phyloP scores from a whole-genome alignment of 257 asterid species.

The Jaltomata sinuosa region DNA sequence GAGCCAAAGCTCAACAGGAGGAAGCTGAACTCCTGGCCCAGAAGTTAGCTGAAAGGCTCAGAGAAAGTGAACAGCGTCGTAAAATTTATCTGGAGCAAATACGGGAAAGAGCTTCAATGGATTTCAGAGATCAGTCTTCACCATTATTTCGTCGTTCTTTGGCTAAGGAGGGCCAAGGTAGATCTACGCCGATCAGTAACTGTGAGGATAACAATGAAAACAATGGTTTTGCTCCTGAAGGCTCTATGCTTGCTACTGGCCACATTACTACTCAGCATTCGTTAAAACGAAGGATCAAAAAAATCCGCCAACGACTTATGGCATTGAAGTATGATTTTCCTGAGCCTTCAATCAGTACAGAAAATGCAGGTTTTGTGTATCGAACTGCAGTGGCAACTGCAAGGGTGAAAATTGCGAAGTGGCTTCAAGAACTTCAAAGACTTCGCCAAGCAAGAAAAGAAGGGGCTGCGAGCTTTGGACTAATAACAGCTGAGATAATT shows the following conservation, averaged over 20 bases:
- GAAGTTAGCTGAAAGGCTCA: constrained; percentile 86
- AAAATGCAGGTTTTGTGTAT: constrained; percentile 75
- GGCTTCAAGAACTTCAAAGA: constrained; percentile 96
- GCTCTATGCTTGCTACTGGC: constrained; percentile 29
- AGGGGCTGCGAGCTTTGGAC: constrained; percentile 86
- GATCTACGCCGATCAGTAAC: constrained; percentile 35
- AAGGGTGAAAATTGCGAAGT: constrained; percentile 72
- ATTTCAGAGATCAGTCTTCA: constrained; percentile 96
- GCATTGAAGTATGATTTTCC: constrained; percentile 85
- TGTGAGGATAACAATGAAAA: constrained; percentile 53
- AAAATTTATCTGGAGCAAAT: constrained; percentile 93
- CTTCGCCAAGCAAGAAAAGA: constrained; percentile 97
- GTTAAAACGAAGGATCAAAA: constrained; percentile 71
- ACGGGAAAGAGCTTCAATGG: constrained; percentile 97
- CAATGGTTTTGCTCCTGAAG: constrained; percentile 30
- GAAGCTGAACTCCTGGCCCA: constrained; percentile 99
- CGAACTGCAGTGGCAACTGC: constrained; percentile 86
- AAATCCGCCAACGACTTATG: constrained; percentile 88
- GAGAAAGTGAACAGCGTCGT: constrained; percentile 93
- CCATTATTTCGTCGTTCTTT: constrained; percentile 78
- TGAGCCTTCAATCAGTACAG: constrained; percentile 68
- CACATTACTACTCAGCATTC: constrained; percentile 57
- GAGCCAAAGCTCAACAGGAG: constrained; percentile 93
- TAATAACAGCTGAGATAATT: constrained; percentile 81
- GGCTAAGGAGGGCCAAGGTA: constrained; percentile 66